Percentiles rank a stretch among this genome's conserved stretches.
These are phyloP conservation scores for Fonsecaea multimorphosa DNA, from an alignment of 2,329 filamentous ascomycete species.

Conservation along the genomic window DNA sequence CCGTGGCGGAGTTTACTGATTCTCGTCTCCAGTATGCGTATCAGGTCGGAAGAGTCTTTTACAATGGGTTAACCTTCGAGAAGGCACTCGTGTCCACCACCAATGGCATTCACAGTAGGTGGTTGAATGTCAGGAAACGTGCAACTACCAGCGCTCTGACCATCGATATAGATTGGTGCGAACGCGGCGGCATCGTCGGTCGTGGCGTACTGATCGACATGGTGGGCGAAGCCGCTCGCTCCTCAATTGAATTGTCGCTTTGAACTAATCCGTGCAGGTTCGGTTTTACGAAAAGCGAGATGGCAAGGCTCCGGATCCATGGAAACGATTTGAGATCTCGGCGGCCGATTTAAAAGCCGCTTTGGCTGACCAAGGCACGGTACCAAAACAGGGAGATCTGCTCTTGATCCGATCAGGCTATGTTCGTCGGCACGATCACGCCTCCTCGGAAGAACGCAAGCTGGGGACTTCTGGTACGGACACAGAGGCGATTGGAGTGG, in stretches of 20 bases:
- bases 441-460: not conserved
- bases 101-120: conserved; percentile 26
- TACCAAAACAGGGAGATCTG: conserved; percentile 64
- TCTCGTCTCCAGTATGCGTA: conserved; percentile 8
- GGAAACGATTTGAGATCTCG: conserved; percentile 53
- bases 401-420: conserved; percentile 70
- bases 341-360: conserved; percentile 62
- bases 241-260: not conserved
- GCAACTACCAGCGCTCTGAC: not conserved
- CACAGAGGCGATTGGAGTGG: conserved; percentile 2
- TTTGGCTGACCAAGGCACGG: conserved; percentile 45
- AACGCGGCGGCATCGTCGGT: conserved; percentile 47
- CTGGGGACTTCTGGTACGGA: conserved; percentile 1
- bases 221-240: conserved; percentile 30
- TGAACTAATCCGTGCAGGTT: conserved; percentile 8
- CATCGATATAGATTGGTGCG: not conserved
- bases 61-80: conserved; percentile 12
- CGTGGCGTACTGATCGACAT: conserved; percentile 52
- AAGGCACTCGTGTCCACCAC: not conserved
- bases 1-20: not conserved
- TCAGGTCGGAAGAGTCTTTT: conserved; percentile 15
- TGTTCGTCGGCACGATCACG: conserved; percentile 9
- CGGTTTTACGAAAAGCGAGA: conserved; percentile 55
- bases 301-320: conserved; percentile 55
- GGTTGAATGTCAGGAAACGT: not conserved